Evolutionary conservation across 306 rosid species (phyloP).

Genomic region (Chamaecrista fasciculata): DNA sequence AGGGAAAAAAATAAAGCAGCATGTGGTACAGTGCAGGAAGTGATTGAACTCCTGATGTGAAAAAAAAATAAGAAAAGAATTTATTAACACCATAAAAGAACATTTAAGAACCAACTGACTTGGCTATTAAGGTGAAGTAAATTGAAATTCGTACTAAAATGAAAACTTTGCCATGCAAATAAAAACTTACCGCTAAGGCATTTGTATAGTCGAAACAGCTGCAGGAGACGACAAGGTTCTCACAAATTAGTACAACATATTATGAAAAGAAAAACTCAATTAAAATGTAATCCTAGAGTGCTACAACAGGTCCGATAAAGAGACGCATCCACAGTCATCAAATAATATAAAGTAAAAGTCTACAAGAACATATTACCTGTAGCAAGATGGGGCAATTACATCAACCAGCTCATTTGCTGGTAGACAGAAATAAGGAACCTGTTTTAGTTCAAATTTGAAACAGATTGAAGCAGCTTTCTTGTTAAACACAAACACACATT

Average conservation of each 20-base stretch:
- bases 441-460: constrained; percentile 44
- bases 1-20: neutral
- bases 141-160: constrained; percentile 15
- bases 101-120: constrained; percentile 16
- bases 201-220: constrained; percentile 97
- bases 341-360: neutral
- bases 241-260: constrained; percentile 27
- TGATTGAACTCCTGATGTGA: neutral
- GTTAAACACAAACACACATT: constrained; percentile 24
- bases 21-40: neutral
- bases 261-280: constrained; percentile 3
- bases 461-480: constrained; percentile 35
- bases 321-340: neutral
- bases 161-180: constrained; percentile 6
- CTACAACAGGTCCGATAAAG: neutral
- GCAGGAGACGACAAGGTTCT: constrained; percentile 34
- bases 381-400: constrained; percentile 98
- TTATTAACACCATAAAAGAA: neutral
- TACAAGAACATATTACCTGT: constrained; percentile 54
- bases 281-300: neutral
- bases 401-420: constrained; percentile 98
- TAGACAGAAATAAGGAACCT: constrained; percentile 98
- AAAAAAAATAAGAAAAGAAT: neutral
- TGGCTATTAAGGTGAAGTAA: neutral
- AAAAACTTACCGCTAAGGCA: constrained; percentile 81